phyloP scores from a whole-genome alignment of 768 basidiomycete genomes.

The Leucocoprinus leucothites region DNA sequence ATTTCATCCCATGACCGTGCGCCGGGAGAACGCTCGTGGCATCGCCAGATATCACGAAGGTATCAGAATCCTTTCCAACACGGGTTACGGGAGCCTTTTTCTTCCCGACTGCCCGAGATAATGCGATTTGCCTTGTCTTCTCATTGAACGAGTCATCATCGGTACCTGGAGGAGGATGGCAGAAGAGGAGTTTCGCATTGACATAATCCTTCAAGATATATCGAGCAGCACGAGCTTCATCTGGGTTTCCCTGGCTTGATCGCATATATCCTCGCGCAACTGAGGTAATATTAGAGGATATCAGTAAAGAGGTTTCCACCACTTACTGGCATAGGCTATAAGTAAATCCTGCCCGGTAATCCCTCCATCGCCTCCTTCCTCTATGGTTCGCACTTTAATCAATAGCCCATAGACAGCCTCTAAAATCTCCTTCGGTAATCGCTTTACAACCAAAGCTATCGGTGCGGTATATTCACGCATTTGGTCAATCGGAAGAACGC shows the following conservation, averaged over 20 bases:
- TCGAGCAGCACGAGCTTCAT: conserved; percentile 91
- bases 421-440: conserved; percentile 80
- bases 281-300: conserved; percentile 30
- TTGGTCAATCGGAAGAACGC: conserved; percentile 96
- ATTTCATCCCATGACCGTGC: conserved; percentile 46
- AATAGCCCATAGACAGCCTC: conserved; percentile 87
- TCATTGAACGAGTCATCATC: conserved; percentile 72
- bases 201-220: conserved; percentile 97
- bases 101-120: conserved; percentile 64
- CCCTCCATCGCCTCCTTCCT: conserved; percentile 84
- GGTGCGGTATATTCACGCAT: conserved; percentile 92
- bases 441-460: conserved; percentile 66
- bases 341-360: conserved; percentile 79
- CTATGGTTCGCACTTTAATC: conserved; percentile 58
- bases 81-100: conserved; percentile 88
- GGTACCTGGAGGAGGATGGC: conserved; percentile 80
- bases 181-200: conserved; percentile 87
- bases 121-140: conserved; percentile 56
- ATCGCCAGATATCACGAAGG: conserved; percentile 56
- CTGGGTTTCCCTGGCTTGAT: conserved; percentile 94
- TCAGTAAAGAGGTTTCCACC: background rate
- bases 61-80: conserved; percentile 81
- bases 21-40: conserved; percentile 23
- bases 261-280: conserved; percentile 93
- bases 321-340: conserved; percentile 89